phyloP scores from a whole-genome alignment of 2,329 filamentous ascomycete species.

The Coleophoma cylindrospora region DNA sequence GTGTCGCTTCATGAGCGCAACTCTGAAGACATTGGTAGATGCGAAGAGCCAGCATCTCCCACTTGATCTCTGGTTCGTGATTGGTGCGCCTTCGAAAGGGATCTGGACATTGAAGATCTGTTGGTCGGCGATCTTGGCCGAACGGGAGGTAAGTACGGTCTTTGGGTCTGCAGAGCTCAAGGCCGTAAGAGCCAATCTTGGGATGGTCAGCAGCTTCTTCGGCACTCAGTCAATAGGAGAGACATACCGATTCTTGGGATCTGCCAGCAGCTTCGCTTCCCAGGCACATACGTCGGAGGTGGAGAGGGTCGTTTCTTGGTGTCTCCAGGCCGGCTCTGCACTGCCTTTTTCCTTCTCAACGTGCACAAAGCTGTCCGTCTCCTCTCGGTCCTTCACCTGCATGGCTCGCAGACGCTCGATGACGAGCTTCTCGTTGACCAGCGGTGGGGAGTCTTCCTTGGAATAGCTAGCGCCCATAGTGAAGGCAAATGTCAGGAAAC shows the following conservation, averaged over 20 bases:
- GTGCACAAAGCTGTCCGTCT: constrained; percentile 37
- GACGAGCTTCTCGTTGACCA: constrained; percentile 33
- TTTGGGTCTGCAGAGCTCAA: constrained; percentile 64
- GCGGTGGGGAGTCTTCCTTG: constrained; percentile 1
- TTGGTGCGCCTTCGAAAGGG: constrained; percentile 73
- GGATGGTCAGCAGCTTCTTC: too few relatives aligned
- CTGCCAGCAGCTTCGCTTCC: constrained; percentile 56
- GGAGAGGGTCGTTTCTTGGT: constrained; percentile 34
- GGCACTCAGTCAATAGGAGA: too few relatives aligned
- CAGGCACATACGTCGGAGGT: constrained; percentile 47
- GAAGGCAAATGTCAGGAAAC: not conserved
- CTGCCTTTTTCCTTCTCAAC: constrained; percentile 42
- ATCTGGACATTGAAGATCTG: constrained; percentile 83
- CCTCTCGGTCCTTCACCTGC: constrained; percentile 34
- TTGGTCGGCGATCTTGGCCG: constrained; percentile 60
- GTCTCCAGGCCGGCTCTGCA: constrained; percentile 29
- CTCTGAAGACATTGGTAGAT: constrained; percentile 83
- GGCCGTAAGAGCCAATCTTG: constrained; percentile 69
- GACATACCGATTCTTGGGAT: constrained; percentile 58
- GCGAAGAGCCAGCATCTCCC: constrained; percentile 92
- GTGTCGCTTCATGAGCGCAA: constrained; percentile 83
- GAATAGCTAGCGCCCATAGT: constrained; percentile 24
- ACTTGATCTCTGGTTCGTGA: constrained; percentile 78
- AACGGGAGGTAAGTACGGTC: constrained; percentile 58
- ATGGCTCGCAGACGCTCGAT: constrained; percentile 39